Percentiles rank a stretch among this genome's conserved stretches.
These are phyloP conservation scores for Noccaea bulbosa DNA, from an alignment of 345 rosid species.

Conservation along the genomic window DNA sequence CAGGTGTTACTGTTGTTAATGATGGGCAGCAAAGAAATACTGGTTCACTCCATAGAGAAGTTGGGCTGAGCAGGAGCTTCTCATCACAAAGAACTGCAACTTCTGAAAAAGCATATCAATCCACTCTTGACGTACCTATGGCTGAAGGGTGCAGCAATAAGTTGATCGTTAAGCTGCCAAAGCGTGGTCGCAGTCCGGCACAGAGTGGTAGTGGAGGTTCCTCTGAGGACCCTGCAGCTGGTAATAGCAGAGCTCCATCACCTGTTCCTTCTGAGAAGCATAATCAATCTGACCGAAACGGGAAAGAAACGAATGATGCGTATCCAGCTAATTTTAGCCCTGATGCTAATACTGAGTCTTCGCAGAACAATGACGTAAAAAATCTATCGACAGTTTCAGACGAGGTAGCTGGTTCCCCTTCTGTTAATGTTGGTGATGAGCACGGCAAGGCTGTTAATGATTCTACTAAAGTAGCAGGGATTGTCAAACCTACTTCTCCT, in stretches of 20 bases:
- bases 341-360: conserved; percentile 60
- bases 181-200: conserved; percentile 78
- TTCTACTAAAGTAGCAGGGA: conserved; percentile 48
- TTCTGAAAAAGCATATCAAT: conserved; percentile 62
- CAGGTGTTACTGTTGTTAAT: conserved; percentile 48
- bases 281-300: conserved; percentile 51
- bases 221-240: conserved; percentile 61
- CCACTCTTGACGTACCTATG: conserved; percentile 55
- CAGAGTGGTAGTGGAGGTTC: conserved; percentile 77
- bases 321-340: conserved; percentile 46
- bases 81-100: conserved; percentile 52
- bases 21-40: conserved; percentile 60
- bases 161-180: conserved; percentile 74
- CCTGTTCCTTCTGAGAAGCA: conserved; percentile 65
- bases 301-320: conserved; percentile 55
- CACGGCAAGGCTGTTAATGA: conserved; percentile 49
- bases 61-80: conserved; percentile 54
- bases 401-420: conserved; percentile 60
- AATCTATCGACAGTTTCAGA: conserved; percentile 53
- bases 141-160: conserved; percentile 64
- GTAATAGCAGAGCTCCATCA: conserved; percentile 67
- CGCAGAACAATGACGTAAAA: conserved; percentile 68
- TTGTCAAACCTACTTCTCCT: conserved; percentile 48
- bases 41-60: conserved; percentile 55
- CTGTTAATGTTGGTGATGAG: conserved; percentile 52